These are phyloP conservation scores for Senna siamea DNA, from an alignment of 306 rosid genomes.

Conservation along the genomic window DNA sequence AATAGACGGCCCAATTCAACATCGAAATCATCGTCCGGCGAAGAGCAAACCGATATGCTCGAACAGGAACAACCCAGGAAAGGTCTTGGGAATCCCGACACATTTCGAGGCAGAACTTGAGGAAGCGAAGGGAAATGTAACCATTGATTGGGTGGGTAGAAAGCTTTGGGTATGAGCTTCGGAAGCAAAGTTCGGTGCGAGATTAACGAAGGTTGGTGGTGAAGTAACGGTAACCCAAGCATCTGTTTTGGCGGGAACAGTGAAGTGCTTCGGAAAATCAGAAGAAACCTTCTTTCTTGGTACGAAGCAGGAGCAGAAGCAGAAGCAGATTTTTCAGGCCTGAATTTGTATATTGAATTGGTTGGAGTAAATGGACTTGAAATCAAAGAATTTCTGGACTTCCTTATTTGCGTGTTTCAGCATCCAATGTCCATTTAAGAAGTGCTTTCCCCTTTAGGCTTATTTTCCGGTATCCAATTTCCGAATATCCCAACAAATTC, in stretches of 20 bases:
- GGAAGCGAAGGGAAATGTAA: slow-evolving; percentile 22
- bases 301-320: background rate
- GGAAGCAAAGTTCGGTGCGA: slow-evolving; percentile 23
- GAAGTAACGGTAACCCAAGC: slow-evolving; percentile 52
- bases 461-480: background rate
- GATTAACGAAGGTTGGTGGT: slow-evolving; percentile 37
- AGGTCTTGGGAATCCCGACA: slow-evolving; percentile 43
- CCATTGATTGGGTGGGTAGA: slow-evolving; percentile 27
- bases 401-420: background rate
- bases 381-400: background rate
- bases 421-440: background rate
- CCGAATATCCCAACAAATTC: background rate
- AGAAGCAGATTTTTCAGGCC: background rate
- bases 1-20: slow-evolving; percentile 75
- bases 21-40: slow-evolving; percentile 61
- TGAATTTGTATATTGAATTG: background rate
- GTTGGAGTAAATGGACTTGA: too few relatives aligned
- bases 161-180: slow-evolving; percentile 40
- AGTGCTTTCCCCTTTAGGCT: background rate
- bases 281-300: background rate
- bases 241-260: slow-evolving; percentile 73
- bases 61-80: slow-evolving; percentile 33
- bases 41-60: slow-evolving; percentile 34
- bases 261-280: background rate
- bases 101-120: slow-evolving; percentile 35